Percentiles rank a stretch among this genome's conserved stretches.
Evolutionary conservation across 352 stramenopile species (phyloP).

Genomic region (Aphanomyces stellatus): DNA sequence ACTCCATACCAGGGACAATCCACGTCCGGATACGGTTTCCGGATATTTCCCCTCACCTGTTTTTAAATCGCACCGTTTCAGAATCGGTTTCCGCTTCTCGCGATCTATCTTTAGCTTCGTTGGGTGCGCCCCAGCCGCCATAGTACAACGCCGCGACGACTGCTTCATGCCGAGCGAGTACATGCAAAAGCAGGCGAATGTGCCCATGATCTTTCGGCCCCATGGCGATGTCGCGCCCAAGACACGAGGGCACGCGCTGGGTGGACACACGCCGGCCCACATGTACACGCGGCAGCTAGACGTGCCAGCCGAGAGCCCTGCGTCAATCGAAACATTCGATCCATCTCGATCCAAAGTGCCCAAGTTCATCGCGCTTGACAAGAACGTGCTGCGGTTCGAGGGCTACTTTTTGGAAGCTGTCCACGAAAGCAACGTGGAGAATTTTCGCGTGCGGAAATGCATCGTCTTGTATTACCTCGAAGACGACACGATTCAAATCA

Average conservation of each 20-base stretch:
- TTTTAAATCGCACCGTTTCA: too few species aligned
- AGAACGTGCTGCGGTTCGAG: constrained; percentile 81
- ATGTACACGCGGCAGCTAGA: constrained; percentile 70
- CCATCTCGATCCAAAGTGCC: constrained; percentile 42
- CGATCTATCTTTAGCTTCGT: too few species aligned
- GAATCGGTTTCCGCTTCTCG: too few species aligned
- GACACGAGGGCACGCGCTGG: constrained; percentile 43
- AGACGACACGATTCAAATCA: constrained; percentile 83
- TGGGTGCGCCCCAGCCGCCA: too few species aligned
- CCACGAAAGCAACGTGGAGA: constrained; percentile 79
- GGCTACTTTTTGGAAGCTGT: constrained; percentile 83
- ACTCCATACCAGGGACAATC: too few species aligned
- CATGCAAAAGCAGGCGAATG: constrained; percentile 53
- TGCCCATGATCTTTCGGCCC: constrained; percentile 72
- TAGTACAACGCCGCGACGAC: too few species aligned
- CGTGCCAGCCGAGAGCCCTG: constrained; percentile 16
- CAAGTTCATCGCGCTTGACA: constrained; percentile 64
- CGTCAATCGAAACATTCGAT: constrained; percentile 24
- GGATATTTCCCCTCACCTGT: too few species aligned
- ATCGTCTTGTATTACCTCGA: constrained; percentile 83
- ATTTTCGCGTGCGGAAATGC: constrained; percentile 69
- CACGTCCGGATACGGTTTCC: too few species aligned
- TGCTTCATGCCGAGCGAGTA: too few species aligned
- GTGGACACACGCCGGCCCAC: constrained; percentile 47
- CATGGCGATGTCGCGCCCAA: constrained; percentile 72